Evolutionary conservation across 2,329 filamentous ascomycete genomes (phyloP), one percentile per base, ranked within the genome.

Genomic region (Trichoderma sp.): DNA sequence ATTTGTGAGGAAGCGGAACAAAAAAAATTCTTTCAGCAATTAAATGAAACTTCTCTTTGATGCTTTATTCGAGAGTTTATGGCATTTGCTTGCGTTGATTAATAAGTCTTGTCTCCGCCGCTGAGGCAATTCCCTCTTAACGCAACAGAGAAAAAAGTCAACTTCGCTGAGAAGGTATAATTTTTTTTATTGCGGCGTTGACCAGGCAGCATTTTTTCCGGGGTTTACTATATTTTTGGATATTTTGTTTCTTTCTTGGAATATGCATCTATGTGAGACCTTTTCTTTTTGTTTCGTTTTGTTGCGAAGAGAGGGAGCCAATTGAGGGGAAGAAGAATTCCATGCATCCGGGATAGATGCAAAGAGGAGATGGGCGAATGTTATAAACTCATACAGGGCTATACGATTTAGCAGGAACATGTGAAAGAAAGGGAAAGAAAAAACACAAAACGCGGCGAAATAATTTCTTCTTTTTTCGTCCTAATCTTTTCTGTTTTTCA

Each of bases 191-290:
- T 62, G 69, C 40, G 70, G 70, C 70, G 70, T 68, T 70, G 65
- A 68, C 40, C 37, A 55, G 64, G 64, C 68, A 70, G 65, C 70
- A 71, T 72, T 68, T 49, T 55, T 65, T 68, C 70, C 10, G 33
- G 56, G 64, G 62, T 29, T 61, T 58, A 57, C 47, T 47, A 31
- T 65, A 43, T 65, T 60, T 35, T 37, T 66, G 68, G 68, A 55
- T 47, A 64, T 53, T 53, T 62, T 19, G 27, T 24, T 6, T 40
- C 40, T 49, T 43, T 59, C 3, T 31, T 47, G 62, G 52, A 65
- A 56, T 57, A 40, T 64, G 61, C 61, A 64, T 64, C 27, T 57
- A 55, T 29, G 47, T 49, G 47, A 35, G 31, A 55, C 29, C 24
- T 40, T 43, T 43, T 19, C n/a, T 43, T 43, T 3, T 43, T 43